Conservation (phyloP, 768 basidiomycete species). For the Butyriboletus loyo region DNA sequence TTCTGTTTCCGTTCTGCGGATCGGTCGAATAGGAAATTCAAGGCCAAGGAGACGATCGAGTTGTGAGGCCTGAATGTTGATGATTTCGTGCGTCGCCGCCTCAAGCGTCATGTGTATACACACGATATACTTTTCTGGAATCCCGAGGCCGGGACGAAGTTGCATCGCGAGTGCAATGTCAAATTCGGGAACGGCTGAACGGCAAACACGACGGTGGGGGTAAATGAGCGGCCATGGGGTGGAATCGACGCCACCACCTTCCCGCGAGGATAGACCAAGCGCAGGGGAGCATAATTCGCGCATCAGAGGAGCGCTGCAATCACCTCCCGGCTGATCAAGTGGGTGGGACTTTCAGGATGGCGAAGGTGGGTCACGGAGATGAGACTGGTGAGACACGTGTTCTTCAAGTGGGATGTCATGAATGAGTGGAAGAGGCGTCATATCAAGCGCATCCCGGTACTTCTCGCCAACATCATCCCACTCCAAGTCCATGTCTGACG, state of each 20-base stretch:
- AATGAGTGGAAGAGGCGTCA: constrained; percentile 17
- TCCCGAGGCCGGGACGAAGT: constrained; percentile 65
- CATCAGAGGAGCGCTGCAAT: constrained; percentile 13
- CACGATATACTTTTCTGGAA: no score
- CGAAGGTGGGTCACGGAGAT: constrained; percentile 12
- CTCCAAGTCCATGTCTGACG: constrained; percentile 24
- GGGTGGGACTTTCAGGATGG: neutral
- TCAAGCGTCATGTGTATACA: neutral
- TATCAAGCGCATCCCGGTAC: constrained; percentile 31
- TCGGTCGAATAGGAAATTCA: no score
- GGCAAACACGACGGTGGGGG: constrained; percentile 28
- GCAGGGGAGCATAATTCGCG: constrained; percentile 15
- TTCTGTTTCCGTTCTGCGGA: constrained; percentile 82
- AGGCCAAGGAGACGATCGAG: constrained; percentile 76
- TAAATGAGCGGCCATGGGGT: constrained; percentile 13
- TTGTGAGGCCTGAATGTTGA: neutral
- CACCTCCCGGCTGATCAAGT: constrained; percentile 6
- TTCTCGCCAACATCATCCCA: constrained; percentile 27
- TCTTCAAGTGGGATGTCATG: constrained; percentile 20
- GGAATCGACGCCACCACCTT: constrained; percentile 1
- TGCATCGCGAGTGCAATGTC: constrained; percentile 80
- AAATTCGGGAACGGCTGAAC: constrained; percentile 44
- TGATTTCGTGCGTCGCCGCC: no score
- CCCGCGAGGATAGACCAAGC: constrained; percentile 17
- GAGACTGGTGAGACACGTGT: constrained; percentile 4